Evolutionary conservation across 2,329 filamentous ascomycete genomes (phyloP).

Genomic region (Penicillium fuscoglaucum): DNA sequence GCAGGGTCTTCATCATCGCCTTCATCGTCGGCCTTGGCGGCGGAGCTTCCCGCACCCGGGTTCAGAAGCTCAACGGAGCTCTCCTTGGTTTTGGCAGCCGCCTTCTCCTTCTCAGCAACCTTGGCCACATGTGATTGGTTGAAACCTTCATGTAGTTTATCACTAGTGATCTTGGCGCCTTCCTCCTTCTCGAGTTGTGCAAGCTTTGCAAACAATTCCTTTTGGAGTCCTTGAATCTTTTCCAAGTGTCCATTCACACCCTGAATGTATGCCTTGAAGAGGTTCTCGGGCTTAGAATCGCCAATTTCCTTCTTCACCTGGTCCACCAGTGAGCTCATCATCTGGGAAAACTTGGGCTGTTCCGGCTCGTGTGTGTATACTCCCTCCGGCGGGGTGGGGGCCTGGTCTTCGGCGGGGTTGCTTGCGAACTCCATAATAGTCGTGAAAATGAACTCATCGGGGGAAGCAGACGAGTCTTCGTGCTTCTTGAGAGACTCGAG

Average conservation of each 20-base stretch:
- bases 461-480: constrained; percentile 63
- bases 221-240: constrained; percentile 77
- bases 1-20: constrained; percentile 64
- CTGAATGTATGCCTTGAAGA: constrained; percentile 73
- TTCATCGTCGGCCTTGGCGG: constrained; percentile 57
- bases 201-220: constrained; percentile 71
- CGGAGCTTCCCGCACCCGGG: constrained; percentile 51
- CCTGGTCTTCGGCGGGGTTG: constrained; percentile 70
- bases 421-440: constrained; percentile 80
- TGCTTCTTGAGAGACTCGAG: constrained; percentile 73
- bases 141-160: constrained; percentile 84
- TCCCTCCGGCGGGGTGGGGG: constrained; percentile 72
- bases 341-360: constrained; percentile 86
- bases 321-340: constrained; percentile 96
- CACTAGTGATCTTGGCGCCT: constrained; percentile 87
- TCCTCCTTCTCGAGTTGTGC: constrained; percentile 83
- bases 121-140: constrained; percentile 81
- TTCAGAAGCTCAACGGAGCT: constrained; percentile 71
- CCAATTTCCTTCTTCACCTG: constrained; percentile 86
- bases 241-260: constrained; percentile 74
- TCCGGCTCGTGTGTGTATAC: constrained; percentile 74
- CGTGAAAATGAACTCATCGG: constrained; percentile 84
- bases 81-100: constrained; percentile 43
- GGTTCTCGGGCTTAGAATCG: constrained; percentile 66
- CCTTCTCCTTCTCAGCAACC: constrained; percentile 48